Evolutionary conservation across 1,284 basidiomycete genomes (phyloP).

Genomic region (Apiotrichum gamsii): DNA sequence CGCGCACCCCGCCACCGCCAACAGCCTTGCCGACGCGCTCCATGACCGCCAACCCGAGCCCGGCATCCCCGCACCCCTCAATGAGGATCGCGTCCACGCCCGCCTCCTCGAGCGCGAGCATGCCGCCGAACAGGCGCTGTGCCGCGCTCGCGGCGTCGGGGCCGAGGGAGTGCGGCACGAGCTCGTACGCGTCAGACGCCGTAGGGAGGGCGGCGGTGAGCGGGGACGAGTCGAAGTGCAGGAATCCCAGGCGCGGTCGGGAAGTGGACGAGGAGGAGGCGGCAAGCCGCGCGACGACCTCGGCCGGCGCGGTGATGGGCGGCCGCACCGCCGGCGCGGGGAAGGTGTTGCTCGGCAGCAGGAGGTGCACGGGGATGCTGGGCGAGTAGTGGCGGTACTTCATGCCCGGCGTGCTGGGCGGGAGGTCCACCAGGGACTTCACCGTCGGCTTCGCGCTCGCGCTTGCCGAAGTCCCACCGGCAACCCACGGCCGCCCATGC

Average conservation of each 20-base stretch:
- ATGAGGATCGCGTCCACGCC: constrained; percentile 80
- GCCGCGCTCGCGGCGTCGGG: constrained; percentile 66
- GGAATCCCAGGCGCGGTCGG: constrained; percentile 57
- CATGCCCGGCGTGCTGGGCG: constrained; percentile 98
- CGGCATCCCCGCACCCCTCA: constrained; percentile 74
- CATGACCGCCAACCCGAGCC: constrained; percentile 91
- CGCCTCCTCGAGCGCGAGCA: constrained; percentile 65
- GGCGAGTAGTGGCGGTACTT: constrained; percentile 98
- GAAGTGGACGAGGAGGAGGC: not conserved
- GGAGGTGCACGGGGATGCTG: constrained; percentile 68
- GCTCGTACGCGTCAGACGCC: constrained; percentile 4
- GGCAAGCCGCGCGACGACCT: constrained; percentile 5
- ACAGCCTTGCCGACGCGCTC: constrained; percentile 96
- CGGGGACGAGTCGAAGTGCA: constrained; percentile 61
- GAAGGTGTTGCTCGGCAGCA: constrained; percentile 53
- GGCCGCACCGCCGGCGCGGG: constrained; percentile 48
- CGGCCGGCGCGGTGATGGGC: constrained; percentile 2
- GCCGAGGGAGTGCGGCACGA: constrained; percentile 55
- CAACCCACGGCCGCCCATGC: constrained; percentile 28
- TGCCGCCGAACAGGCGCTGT: constrained; percentile 76
- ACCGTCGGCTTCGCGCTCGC: not conserved
- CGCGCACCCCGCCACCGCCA: constrained; percentile 49
- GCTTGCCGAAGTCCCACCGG: not conserved
- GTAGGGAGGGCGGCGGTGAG: constrained; percentile 12
- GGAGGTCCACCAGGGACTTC: constrained; percentile 22